Percentiles rank a stretch among this genome's conserved stretches.
Evolutionary conservation across 768 basidiomycete genomes (phyloP).

Genomic region (Ramaria sp.): DNA sequence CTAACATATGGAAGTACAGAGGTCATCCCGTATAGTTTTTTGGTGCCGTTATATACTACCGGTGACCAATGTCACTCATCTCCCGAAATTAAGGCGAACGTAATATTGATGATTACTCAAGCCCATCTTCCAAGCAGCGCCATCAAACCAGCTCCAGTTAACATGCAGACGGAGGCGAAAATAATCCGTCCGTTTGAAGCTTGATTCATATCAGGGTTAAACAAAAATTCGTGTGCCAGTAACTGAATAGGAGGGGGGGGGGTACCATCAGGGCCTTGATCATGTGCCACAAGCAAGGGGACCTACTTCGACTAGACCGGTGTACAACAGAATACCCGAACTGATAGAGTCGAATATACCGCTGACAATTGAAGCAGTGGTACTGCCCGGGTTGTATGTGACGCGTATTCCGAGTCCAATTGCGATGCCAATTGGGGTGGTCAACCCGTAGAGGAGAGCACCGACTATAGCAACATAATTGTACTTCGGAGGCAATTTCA

Average conservation of each 20-base stretch:
- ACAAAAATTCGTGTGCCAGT: slow-evolving; percentile 90
- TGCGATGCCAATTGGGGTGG: slow-evolving; percentile 85
- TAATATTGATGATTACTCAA: slow-evolving; percentile 19
- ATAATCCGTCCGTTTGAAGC: slow-evolving; percentile 50
- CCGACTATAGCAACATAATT: slow-evolving; percentile 46
- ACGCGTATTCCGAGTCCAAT: slow-evolving; percentile 64
- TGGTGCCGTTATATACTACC: no score
- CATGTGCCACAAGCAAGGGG: slow-evolving; percentile 10
- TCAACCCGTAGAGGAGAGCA: slow-evolving; percentile 58
- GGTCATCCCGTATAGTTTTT: no score
- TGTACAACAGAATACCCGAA: slow-evolving; percentile 81
- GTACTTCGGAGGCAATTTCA: slow-evolving; percentile 47
- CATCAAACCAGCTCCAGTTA: slow-evolving; percentile 83
- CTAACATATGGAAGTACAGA: no score
- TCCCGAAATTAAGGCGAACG: neutral
- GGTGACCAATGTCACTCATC: no score
- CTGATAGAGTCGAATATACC: slow-evolving; percentile 81
- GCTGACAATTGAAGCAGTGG: slow-evolving; percentile 69
- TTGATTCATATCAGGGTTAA: slow-evolving; percentile 78
- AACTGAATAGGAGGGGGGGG: slow-evolving; percentile 27
- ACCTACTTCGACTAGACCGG: slow-evolving; percentile 72
- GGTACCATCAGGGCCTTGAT: neutral
- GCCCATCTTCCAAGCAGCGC: slow-evolving; percentile 87
- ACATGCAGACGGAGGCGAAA: slow-evolving; percentile 69
- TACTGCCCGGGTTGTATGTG: slow-evolving; percentile 72